A percentile compares a stretch with the other conserved stretches of the same genome.
These are phyloP conservation scores for Pseudogymnoascus destructans DNA, from an alignment of 2,329 filamentous ascomycete species.

Conservation along the genomic window DNA sequence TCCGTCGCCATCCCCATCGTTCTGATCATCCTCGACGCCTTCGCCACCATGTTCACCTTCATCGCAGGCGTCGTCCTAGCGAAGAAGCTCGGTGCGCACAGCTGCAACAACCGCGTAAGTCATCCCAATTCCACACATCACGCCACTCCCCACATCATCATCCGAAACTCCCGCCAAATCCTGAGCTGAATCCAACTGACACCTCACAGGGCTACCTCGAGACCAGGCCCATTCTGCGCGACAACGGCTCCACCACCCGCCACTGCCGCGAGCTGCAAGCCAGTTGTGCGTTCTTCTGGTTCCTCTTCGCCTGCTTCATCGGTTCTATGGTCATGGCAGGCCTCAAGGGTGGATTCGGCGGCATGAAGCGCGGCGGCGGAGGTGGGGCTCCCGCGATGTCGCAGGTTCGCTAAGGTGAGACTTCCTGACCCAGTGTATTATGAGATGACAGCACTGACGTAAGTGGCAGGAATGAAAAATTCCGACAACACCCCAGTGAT, in stretches of 20 bases:
- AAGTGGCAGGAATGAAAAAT: background rate
- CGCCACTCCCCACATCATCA: background rate
- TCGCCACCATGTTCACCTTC: conserved; percentile 52
- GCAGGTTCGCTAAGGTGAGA: conserved; percentile 30
- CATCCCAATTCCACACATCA: background rate
- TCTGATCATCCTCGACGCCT: conserved; percentile 41
- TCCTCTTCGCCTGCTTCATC: conserved; percentile 52
- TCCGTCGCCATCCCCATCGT: conserved; percentile 38
- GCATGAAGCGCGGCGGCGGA: conserved; percentile 33
- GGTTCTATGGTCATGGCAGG: conserved; percentile 41
- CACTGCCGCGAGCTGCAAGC: conserved; percentile 67
- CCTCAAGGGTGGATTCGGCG: conserved; percentile 28
- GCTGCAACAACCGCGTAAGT: conserved; percentile 49
- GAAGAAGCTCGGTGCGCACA: conserved; percentile 52
- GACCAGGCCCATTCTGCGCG: conserved; percentile 46
- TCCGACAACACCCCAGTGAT: background rate
- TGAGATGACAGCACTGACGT: background rate
- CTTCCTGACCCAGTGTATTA: background rate
- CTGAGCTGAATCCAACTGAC: background rate
- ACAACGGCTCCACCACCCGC: conserved; percentile 43
- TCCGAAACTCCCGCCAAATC: background rate
- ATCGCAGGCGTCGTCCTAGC: conserved; percentile 58
- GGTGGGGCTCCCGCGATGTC: conserved; percentile 36
- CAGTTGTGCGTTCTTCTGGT: conserved; percentile 65
- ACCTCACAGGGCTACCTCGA: conserved; percentile 28